Base-by-base conservation (phyloP, 805 yeast species). In the Candida dajiaensis region DNA sequence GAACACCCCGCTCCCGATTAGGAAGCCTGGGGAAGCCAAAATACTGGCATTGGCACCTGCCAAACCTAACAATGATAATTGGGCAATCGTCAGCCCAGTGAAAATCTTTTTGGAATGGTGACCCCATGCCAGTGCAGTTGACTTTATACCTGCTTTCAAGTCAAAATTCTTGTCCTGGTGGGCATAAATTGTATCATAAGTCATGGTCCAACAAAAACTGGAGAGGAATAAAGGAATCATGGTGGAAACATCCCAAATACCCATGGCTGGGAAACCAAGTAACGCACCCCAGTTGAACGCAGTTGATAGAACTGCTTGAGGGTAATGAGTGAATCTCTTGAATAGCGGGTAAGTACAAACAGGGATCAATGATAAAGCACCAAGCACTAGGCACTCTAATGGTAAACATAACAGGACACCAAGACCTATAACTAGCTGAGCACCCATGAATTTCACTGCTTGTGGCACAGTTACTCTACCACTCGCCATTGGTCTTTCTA, bases 61-160 rank as follows among this genome's bases (percentile, higher is more conserved):
- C 8, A 76, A 51, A 2, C 81, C 71, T 50, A 80, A 77, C 36
- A 81, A 65, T 1, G 76, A 76, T 52, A 85, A 71, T 66, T 94
- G 99, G 1, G 80, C 80, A 2, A 71, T 70, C 7, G 88, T 77
- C 52, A 89, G 62, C 0, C 77, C 81, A 40, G 78, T 72, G 57
- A 86, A 72, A 38, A 89, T 78, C 11, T 80, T 74, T 62, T 85
- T 89, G 1, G 96, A 78, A 28, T 78, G 74, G 20, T 76, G 77
- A 9, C 95, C 95, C 99, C 99, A 95, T 2, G 86, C 90, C 54
- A 94, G 74, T 8, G 99, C 99, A 0, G 98, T 89, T 2, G 96
- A 87, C 64, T 89, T 89, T 55, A 94, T 85, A 19, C 99, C 99
- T 0, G 96, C 97, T 48, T 77, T 73, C 44, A 87, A 69, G 66